Conservation (phyloP, 2,329 filamentous ascomycete species). For the Xylariaceae sp. region DNA sequence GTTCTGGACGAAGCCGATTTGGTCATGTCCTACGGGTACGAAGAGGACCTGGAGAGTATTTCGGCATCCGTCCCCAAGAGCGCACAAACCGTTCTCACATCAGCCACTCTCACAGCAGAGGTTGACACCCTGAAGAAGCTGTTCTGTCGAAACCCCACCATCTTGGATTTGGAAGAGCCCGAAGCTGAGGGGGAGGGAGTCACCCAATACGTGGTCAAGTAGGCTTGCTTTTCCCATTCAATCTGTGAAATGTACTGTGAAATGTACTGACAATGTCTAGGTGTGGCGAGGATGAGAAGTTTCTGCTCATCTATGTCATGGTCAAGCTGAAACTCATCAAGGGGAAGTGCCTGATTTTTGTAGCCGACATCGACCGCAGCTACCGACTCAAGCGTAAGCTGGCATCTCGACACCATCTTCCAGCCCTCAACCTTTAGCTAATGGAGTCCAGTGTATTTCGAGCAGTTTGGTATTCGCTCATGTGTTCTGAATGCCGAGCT, state of each 20-base stretch:
- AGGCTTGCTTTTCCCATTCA: slow-evolving; percentile 19
- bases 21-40: slow-evolving; percentile 88
- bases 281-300: slow-evolving; percentile 96
- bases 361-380: slow-evolving; percentile 47
- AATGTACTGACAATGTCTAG: slow-evolving; percentile 28
- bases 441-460: slow-evolving; percentile 58
- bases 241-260: neutral
- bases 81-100: slow-evolving; percentile 88
- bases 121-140: slow-evolving; percentile 77
- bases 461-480: slow-evolving; percentile 92
- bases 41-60: slow-evolving; percentile 78
- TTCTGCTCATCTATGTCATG: slow-evolving; percentile 84
- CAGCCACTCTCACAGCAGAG: slow-evolving; percentile 82
- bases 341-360: slow-evolving; percentile 80
- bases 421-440: neutral
- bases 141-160: slow-evolving; percentile 73
- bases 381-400: slow-evolving; percentile 67
- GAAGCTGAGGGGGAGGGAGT: slow-evolving; percentile 71
- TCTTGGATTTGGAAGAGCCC: slow-evolving; percentile 76
- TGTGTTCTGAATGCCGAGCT: slow-evolving; percentile 64
- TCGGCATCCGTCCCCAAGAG: slow-evolving; percentile 72
- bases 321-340: slow-evolving; percentile 93
- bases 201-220: slow-evolving; percentile 81
- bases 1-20: slow-evolving; percentile 94
- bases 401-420: neutral